These are phyloP conservation scores for Trematosphaeria pertusa DNA, from an alignment of 2,329 filamentous ascomycete genomes.

Conservation along the genomic window DNA sequence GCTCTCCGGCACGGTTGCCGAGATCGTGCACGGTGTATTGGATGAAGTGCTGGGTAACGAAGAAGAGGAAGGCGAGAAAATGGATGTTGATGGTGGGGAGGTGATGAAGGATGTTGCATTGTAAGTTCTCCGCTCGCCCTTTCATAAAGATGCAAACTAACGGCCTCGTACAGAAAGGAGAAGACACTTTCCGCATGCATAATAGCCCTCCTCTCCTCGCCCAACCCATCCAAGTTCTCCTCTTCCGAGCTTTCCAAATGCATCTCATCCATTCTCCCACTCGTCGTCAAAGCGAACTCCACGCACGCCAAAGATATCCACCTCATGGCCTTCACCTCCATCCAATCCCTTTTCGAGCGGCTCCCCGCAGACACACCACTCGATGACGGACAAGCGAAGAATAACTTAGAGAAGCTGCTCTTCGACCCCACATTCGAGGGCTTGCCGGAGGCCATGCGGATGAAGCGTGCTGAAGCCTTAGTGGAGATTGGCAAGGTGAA, in stretches of 20 bases:
- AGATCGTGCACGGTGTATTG: constrained; percentile 65
- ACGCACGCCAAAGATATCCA: constrained; percentile 30
- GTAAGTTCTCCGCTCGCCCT: constrained; percentile 17
- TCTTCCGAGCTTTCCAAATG: constrained; percentile 16
- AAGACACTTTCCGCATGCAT: constrained; percentile 33
- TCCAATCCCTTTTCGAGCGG: constrained; percentile 29
- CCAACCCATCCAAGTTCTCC: constrained; percentile 22
- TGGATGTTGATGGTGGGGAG: constrained; percentile 43
- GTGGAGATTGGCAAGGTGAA: constrained; percentile 22
- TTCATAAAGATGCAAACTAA: constrained; percentile 7
- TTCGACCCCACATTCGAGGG: constrained; percentile 34
- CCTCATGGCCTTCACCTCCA: constrained; percentile 28
- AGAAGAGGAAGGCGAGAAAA: constrained; percentile 31
- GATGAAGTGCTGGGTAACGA: constrained; percentile 28
- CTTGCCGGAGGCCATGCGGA: constrained; percentile 34
- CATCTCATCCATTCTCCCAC: constrained; percentile 18
- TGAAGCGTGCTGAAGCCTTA: constrained; percentile 36
- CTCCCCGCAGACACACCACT: constrained; percentile 10
- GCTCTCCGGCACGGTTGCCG: constrained; percentile 70
- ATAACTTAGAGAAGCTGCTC: constrained; percentile 25
- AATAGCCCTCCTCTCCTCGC: constrained; percentile 22
- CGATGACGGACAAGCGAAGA: constrained; percentile 14
- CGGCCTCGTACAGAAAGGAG: constrained; percentile 20
- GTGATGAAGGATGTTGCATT: constrained; percentile 28
- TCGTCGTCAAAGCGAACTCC: constrained; percentile 26